Conservation (phyloP, 495 filamentous ascomycete genomes). For the Aspergillus campestris region DNA sequence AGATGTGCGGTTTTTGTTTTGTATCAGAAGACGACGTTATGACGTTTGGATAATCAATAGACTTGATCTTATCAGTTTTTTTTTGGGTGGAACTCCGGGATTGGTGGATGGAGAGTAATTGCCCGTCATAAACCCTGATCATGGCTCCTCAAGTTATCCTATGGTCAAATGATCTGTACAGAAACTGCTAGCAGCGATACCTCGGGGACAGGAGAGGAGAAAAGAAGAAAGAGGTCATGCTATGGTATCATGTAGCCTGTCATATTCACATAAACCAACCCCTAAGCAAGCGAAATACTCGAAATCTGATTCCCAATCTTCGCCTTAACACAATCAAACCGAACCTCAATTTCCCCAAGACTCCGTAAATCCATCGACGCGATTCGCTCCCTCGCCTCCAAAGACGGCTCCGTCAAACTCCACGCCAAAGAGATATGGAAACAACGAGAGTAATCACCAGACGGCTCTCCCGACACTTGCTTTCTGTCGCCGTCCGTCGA, state of each 20-base stretch:
- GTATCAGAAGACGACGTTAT: conserved; percentile 3
- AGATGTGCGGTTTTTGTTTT: no score
- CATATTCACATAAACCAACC: neutral
- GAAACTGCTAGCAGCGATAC: neutral
- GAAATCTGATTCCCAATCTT: conserved; percentile 72
- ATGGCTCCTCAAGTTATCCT: no score
- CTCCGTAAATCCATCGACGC: conserved; percentile 22
- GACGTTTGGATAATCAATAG: neutral
- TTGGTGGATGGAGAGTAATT: no score
- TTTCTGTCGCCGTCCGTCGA: neutral
- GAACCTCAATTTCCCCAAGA: conserved; percentile 15
- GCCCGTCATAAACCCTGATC: no score
- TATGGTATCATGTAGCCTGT: neutral
- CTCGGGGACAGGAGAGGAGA: neutral
- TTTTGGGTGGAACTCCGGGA: no score
- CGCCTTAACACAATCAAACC: conserved; percentile 47
- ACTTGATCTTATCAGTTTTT: no score
- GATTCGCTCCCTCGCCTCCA: conserved; percentile 18
- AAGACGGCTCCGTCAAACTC: conserved; percentile 40
- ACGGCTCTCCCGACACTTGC: conserved; percentile 2
- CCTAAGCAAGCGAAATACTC: conserved; percentile 35
- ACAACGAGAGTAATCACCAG: conserved; percentile 35
- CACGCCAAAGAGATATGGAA: conserved; percentile 84
- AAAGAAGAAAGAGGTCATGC: no score
- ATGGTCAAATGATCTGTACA: no score